These are phyloP conservation scores for Diaporthe australafricana DNA, from an alignment of 2,329 filamentous ascomycete species.

Conservation along the genomic window DNA sequence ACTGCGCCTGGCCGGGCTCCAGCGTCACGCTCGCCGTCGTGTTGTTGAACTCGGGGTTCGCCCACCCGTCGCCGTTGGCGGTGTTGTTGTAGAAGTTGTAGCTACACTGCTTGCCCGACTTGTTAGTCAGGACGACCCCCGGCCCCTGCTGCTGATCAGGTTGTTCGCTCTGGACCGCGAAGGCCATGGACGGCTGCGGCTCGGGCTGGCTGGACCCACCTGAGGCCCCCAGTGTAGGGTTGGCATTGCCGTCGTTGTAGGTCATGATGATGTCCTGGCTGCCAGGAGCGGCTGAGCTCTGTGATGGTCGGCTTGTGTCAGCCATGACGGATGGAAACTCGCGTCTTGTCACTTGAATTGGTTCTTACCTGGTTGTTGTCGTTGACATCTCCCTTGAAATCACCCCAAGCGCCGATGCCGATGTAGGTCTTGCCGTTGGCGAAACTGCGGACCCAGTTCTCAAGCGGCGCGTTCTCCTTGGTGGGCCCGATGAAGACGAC, in stretches of 20 bases:
- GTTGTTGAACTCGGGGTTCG: constrained; percentile 14
- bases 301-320: not conserved
- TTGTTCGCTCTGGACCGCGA: not conserved
- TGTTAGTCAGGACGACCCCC: constrained; percentile 13
- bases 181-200: not conserved
- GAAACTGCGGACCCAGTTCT: constrained; percentile 51
- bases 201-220: constrained; percentile 2
- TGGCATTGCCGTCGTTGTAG: constrained; percentile 48
- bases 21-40: constrained; percentile 3
- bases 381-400: constrained; percentile 45
- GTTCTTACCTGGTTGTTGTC: constrained; percentile 45
- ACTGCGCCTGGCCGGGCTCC: not conserved
- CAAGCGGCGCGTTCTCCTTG: constrained; percentile 49
- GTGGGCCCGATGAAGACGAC: constrained; percentile 49
- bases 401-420: constrained; percentile 52
- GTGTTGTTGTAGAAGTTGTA: constrained; percentile 18
- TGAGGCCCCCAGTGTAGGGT: constrained; percentile 14
- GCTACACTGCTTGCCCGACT: constrained; percentile 11
- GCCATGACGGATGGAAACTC: not conserved
- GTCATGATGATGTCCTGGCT: constrained; percentile 53
- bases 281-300: constrained; percentile 51
- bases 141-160: not conserved
- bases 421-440: constrained; percentile 53
- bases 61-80: constrained; percentile 9
- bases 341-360: not conserved